A percentile compares a stretch with the other conserved stretches of the same genome.
These are phyloP conservation scores for Trichoderma arundinaceum DNA, from an alignment of 2,329 filamentous ascomycete species.

Conservation along the genomic window DNA sequence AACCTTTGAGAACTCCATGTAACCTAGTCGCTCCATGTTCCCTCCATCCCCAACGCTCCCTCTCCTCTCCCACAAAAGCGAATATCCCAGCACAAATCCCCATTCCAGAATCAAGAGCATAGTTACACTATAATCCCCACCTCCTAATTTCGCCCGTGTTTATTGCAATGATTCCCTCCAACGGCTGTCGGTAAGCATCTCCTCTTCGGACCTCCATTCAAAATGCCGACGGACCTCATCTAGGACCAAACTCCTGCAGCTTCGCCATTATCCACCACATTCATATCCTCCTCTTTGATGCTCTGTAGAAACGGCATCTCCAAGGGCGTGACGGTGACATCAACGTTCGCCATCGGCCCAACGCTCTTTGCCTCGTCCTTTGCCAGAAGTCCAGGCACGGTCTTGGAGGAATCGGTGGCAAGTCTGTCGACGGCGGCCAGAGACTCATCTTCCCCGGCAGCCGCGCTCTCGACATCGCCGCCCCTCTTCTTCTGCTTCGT, in stretches of 20 bases:
- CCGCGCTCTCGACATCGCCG: not conserved
- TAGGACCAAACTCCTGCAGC: not conserved
- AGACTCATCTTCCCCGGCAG: not conserved
- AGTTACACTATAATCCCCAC: no score
- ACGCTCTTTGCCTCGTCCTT: not conserved
- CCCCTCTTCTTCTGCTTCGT: not conserved
- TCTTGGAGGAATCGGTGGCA: not conserved
- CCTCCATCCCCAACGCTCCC: no score
- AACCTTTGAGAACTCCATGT: no score
- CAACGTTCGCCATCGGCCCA: not conserved
- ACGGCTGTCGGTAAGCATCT: no score
- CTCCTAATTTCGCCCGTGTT: no score
- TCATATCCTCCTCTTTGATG: not conserved
- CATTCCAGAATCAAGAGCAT: no score
- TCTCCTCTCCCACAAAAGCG: no score
- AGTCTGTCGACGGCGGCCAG: slow-evolving; percentile 3
- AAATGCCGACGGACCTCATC: not conserved
- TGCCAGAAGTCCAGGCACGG: not conserved
- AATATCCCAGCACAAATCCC: no score
- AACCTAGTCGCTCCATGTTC: no score
- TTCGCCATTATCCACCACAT: not conserved
- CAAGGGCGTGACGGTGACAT: not conserved
- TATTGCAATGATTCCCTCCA: no score
- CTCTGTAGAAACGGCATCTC: not conserved
- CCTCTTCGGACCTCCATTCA: not conserved